Evolutionary conservation across 192 early-diverging fungal genomes (phyloP).

Genomic region (Backusella circina): DNA sequence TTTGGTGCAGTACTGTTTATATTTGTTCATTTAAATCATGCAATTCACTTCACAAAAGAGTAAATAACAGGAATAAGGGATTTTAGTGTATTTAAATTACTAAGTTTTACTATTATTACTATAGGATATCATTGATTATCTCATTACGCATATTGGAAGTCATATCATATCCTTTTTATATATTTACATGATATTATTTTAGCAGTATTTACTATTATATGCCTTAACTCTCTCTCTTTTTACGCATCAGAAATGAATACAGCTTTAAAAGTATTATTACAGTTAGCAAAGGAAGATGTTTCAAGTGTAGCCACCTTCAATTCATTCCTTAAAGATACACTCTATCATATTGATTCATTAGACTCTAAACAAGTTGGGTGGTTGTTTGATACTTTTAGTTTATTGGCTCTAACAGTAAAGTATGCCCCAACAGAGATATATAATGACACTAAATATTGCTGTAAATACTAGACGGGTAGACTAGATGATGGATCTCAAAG

Average conservation of each 20-base stretch:
- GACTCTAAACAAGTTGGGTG: conserved; percentile 58
- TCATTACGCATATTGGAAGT: conserved; percentile 77
- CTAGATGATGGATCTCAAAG: conserved; percentile 1
- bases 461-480: conserved; percentile 4
- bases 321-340: conserved; percentile 65
- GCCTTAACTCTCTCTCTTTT: neutral
- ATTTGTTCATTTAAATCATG: conserved; percentile 49
- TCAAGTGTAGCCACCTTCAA: conserved; percentile 54
- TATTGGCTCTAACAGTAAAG: conserved; percentile 51
- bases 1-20: conserved; percentile 46
- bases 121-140: conserved; percentile 68
- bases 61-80: neutral
- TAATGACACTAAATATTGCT: neutral
- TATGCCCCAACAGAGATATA: neutral
- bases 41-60: conserved; percentile 67
- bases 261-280: conserved; percentile 50
- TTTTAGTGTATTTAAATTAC: neutral
- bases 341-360: conserved; percentile 73
- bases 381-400: conserved; percentile 65
- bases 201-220: neutral
- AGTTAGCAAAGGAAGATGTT: conserved; percentile 48
- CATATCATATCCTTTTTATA: conserved; percentile 42
- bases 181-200: neutral
- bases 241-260: conserved; percentile 58
- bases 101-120: neutral